Conservation (phyloP, 768 basidiomycete genomes). For the Rhodosporidiobolus odoratus region DNA sequence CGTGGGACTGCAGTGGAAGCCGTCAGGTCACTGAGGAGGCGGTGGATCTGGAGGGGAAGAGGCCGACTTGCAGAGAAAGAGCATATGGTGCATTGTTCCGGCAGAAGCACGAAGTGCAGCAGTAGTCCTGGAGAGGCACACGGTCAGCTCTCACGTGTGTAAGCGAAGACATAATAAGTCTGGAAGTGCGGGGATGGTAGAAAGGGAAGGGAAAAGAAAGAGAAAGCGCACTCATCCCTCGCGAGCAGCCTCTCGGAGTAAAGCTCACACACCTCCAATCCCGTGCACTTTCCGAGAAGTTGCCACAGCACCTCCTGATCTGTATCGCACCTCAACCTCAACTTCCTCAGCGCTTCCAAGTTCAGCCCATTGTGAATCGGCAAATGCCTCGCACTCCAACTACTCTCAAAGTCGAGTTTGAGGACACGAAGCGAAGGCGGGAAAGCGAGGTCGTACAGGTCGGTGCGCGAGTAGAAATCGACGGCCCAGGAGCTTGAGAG, state of each 20-base stretch:
- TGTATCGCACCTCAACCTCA: background rate
- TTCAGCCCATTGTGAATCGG: background rate
- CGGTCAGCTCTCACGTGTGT: no score
- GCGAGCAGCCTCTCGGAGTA: constrained; percentile 12
- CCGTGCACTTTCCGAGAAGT: background rate
- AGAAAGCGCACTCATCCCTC: background rate
- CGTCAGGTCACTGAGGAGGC: background rate
- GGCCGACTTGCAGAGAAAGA: constrained; percentile 7
- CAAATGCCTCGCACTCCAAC: background rate
- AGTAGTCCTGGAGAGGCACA: constrained; percentile 1
- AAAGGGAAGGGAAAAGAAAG: background rate
- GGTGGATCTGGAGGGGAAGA: background rate
- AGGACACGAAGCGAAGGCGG: background rate
- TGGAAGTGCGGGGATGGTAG: background rate
- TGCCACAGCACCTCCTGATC: constrained; percentile 1
- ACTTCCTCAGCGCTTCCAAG: background rate
- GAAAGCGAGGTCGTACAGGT: background rate
- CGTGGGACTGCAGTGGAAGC: constrained; percentile 2
- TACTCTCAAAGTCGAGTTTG: constrained; percentile 3
- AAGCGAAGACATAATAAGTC: no score
- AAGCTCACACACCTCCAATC: constrained; percentile 13
- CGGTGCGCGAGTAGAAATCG: constrained; percentile 1
- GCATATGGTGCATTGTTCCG: background rate
- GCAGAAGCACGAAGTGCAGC: background rate
- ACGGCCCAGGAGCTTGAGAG: no score